A percentile compares a stretch with the other conserved stretches of the same genome.
These are phyloP conservation scores for Agaricus subrufescens DNA, from an alignment of 768 basidiomycete species.

Conservation along the genomic window DNA sequence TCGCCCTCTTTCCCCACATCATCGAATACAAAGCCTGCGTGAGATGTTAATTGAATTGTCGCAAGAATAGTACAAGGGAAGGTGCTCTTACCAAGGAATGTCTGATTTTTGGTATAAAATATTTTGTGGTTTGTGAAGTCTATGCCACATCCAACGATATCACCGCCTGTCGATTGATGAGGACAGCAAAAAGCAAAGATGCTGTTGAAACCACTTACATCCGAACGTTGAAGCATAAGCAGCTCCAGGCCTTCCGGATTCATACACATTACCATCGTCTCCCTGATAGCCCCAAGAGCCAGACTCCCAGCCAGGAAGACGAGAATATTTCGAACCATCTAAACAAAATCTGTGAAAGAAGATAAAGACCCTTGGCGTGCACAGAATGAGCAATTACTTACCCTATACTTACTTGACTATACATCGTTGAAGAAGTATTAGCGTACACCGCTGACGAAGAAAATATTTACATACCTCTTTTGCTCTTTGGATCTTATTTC, in stretches of 20 bases:
- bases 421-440: slow-evolving; percentile 10
- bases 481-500: slow-evolving; percentile 75
- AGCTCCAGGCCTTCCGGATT: slow-evolving; percentile 65
- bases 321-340: slow-evolving; percentile 57
- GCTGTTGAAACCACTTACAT: slow-evolving; percentile 41
- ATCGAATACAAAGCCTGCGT: slow-evolving; percentile 63
- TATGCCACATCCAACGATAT: slow-evolving; percentile 88
- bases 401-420: slow-evolving; percentile 80
- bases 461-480: slow-evolving; percentile 56
- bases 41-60: slow-evolving; percentile 7
- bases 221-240: slow-evolving; percentile 78
- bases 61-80: background rate
- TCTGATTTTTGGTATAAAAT: slow-evolving; percentile 90
- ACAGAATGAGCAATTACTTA: slow-evolving; percentile 26
- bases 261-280: slow-evolving; percentile 80
- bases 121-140: slow-evolving; percentile 78
- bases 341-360: slow-evolving; percentile 53
- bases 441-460: slow-evolving; percentile 2
- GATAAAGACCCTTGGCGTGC: background rate
- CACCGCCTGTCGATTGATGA: slow-evolving; percentile 56
- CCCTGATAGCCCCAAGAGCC: slow-evolving; percentile 92
- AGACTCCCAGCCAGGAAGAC: slow-evolving; percentile 83
- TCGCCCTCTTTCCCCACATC: slow-evolving; percentile 61
- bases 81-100: slow-evolving; percentile 48
- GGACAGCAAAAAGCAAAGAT: background rate